Base-by-base conservation (phyloP, 805 yeast genomes). In the Barnettozyma siamensis region DNA sequence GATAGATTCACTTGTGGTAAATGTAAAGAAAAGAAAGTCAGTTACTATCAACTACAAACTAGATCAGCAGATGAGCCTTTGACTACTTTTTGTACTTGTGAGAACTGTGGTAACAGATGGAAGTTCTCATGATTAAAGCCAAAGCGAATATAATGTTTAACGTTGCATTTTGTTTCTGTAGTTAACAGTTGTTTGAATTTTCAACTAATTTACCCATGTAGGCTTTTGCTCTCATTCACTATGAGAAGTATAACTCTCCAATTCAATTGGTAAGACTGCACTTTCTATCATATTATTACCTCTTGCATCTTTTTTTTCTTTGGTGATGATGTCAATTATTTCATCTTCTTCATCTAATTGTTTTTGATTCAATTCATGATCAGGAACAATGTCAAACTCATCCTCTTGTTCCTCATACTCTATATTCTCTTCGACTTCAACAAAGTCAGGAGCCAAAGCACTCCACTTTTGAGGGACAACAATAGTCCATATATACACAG, bases 51-150 rank as follows among this genome's bases (percentile, higher is more conserved):
- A 68, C 76, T 93, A 83, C 99, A 93, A 71, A 93, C 99, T 27
- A 75, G 99, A 65, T 86, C 96, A 43, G 99, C 99, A 16, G 99
- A 93, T 77, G 99, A 93, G 66, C 99, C 99, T 45, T 75, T 93
- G 57, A 93, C 99, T 7, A 93, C 99, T 1, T 93, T 93, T 62
- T 93, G 99, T 70, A 89, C 96, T 4, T 93, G 99, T 69, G 97
- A 89, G 58, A 87, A 78, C 50, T 93, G 99, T 69, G 98, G 98
- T 48, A 88, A 93, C 59, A 78, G 98, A 64, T 93, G 99, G 99
- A 93, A 93, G 65, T 93, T 93, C 60, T 85, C 95, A 26, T 89
- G 26, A 49, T 16, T 17, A 21, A 9, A 7, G 6, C 9, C 9
- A 21, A 7, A 7, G n/a, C n/a, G n/a, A 9, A 21, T 21, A 21